Conservation (phyloP, 495 filamentous ascomycete genomes). For the Neurospora tetrasperma region DNA sequence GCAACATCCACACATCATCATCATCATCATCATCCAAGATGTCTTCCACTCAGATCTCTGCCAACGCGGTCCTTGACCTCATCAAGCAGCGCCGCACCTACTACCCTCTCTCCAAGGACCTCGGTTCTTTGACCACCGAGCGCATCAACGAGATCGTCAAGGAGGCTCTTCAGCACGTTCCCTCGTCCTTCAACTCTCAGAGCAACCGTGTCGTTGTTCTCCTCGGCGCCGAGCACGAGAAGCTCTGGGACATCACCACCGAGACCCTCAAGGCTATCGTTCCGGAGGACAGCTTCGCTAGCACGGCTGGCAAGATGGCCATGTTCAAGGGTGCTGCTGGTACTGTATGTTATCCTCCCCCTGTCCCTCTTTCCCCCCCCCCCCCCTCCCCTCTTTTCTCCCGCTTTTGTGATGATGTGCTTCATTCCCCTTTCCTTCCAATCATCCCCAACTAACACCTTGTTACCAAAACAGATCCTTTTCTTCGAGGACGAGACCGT, state of each 20-base stretch:
- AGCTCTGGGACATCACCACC: constrained; percentile 50
- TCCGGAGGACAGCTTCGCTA: constrained; percentile 40
- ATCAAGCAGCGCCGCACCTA: constrained; percentile 46
- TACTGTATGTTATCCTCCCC: constrained; percentile 33
- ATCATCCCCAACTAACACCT: neutral
- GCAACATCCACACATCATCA: constrained; percentile 5
- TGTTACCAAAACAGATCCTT: constrained; percentile 33
- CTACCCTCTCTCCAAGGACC: constrained; percentile 50
- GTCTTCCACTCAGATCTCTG: constrained; percentile 15
- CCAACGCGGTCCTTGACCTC: constrained; percentile 39
- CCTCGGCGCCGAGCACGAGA: constrained; percentile 52
- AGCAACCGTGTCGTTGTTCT: constrained; percentile 50
- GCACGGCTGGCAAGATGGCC: constrained; percentile 37
- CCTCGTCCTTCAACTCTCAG: constrained; percentile 58
- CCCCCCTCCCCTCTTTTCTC: too few relatives aligned
- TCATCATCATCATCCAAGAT: constrained; percentile 8
- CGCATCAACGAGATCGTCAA: constrained; percentile 48
- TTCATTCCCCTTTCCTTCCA: neutral
- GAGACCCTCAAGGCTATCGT: constrained; percentile 47
- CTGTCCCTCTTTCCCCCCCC: neutral
- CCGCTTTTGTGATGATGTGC: neutral
- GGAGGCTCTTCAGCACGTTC: constrained; percentile 43
- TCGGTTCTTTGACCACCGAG: constrained; percentile 34
- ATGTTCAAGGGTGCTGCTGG: constrained; percentile 48
- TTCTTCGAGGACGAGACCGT: constrained; percentile 53